Evolutionary conservation across 495 filamentous ascomycete species (phyloP), one percentile per base, ranked within the genome.

Genomic region (Pseudevernia furfuracea): DNA sequence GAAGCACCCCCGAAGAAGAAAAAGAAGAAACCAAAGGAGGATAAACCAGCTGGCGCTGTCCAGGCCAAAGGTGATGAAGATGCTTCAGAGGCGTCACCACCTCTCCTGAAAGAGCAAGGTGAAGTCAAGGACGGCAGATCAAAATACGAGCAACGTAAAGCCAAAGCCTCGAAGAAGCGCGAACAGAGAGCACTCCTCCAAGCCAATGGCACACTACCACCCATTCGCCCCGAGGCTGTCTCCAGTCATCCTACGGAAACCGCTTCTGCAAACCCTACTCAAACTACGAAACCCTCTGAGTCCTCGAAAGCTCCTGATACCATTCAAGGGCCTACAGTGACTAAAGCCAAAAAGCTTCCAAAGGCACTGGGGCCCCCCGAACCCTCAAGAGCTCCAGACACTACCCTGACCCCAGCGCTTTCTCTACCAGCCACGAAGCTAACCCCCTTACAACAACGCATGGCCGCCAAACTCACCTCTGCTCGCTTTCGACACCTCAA

Each of bases 401-500:
- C 58, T 58, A 67, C 64, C 41, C 74, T 68, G 44, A 60, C 71
- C 19, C 56, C 74, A 60, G 71, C 76, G 28, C 68, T 70, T 30
- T 67, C 71, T 34, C 14, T 55, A 64, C 75, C 71, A 37, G 79
- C 70, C 39, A 71, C 67, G 56, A 73, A 84, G 59, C 82, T 98
- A 64, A 98, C 94, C 0, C 92, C 94, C 38, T 82, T 98, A 59
- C 94, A 98, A 79, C 85, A 87, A 63, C 85, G 87, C 6, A 98
- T 98, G 94, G 88, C 88, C 62, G 84, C 89, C 66, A 97, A 97
- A 76, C 85, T 98, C 61, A 81, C 92, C 62, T 91, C 90, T 8
- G 91, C 94, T 19, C 93, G 94, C 64, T 98, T 98, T 84, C 91
- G 94, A 68, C 90, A 97, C 74, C 84, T 98, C 66, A 98, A 98